Base-by-base conservation (phyloP, 108 stramenopile genomes). In the Skeletonema costatum region DNA sequence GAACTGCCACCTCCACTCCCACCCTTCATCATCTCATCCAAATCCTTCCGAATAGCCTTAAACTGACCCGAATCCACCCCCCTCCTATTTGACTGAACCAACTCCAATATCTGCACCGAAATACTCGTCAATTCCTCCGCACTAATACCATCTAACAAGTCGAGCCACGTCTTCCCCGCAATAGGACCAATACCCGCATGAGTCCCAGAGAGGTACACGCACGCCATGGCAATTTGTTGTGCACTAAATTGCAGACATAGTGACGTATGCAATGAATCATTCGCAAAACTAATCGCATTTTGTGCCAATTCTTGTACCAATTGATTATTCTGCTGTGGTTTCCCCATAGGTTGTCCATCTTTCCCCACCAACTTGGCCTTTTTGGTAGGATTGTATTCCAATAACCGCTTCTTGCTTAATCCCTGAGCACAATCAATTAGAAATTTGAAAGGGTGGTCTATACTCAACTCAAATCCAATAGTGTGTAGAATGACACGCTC, bases 401-500 rank as follows among this genome's bases (percentile, higher is more conserved):
- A 50, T 60, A 89, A 68, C 16, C 87, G 73, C 14, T 79, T 87
- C 21, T 80, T 80, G 42, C 81, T 77, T 29, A 91, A 35, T 25
- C 70, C 86, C 39, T 87, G 83, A 39, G 90, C 92, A 63, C 79
- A 66, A 60, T 91, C 91, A 13, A 89, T 89, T 25, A 93, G 81
- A 59, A 87, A 89, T 78, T 91, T 92, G 90, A 93, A 94, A 3
- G 96, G 93, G 77, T 97, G 96, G 36, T 88, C 82, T 50, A 94
- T 85, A 51, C 83, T 88, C 60, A 97, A 68, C 64, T 97, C 96
- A 74, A 97, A 97, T 14, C 90, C 90, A 62, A 97, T 92, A 7
- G 96, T 97, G 66, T 94, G 91, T 30, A 97, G 74, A 71, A 97
- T 90, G 36, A 97, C 87, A 36, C 96, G 85, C 80, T 97, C 96